Evolutionary conservation across 495 filamentous ascomycete genomes (phyloP).

Genomic region (Hyaloscypha hepaticicola): DNA sequence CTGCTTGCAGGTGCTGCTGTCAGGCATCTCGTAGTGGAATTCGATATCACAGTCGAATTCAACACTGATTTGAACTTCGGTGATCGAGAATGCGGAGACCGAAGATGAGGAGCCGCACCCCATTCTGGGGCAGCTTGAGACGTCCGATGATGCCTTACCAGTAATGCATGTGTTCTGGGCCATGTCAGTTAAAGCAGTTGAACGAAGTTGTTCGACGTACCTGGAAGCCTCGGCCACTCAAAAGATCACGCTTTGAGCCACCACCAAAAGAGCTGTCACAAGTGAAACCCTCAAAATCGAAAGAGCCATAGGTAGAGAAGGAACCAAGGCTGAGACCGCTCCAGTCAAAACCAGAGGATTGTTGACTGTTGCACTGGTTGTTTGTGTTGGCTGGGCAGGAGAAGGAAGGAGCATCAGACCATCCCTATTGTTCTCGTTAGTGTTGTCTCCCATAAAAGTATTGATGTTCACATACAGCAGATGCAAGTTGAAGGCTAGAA

Average conservation of each 20-base stretch:
- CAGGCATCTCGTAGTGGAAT: conserved; percentile 81
- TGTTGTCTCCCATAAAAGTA: not conserved
- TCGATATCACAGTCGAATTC: conserved; percentile 74
- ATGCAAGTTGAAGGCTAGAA: conserved; percentile 52
- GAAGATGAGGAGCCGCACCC: conserved; percentile 37
- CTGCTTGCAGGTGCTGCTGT: conserved; percentile 76
- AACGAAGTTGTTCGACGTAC: conserved; percentile 12
- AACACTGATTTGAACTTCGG: conserved; percentile 65
- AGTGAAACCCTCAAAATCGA: conserved; percentile 68
- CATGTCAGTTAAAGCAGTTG: not conserved
- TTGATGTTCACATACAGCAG: conserved; percentile 48
- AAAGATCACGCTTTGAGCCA: conserved; percentile 42
- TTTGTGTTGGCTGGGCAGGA: conserved; percentile 69
- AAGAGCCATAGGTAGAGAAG: conserved; percentile 68
- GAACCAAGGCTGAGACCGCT: conserved; percentile 56
- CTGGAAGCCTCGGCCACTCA: conserved; percentile 44
- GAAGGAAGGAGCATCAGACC: conserved; percentile 60
- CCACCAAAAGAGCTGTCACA: conserved; percentile 58
- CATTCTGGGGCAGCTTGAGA: conserved; percentile 55
- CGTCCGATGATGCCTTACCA: conserved; percentile 50
- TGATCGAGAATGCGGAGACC: conserved; percentile 70
- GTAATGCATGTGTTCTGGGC: conserved; percentile 63
- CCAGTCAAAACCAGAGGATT: conserved; percentile 72
- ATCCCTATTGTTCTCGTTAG: conserved; percentile 41
- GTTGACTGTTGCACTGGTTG: conserved; percentile 70